Percentiles rank a stretch among this genome's conserved stretches.
Conservation (phyloP, 352 stramenopile species). For the Phytophthora capsici region DNA sequence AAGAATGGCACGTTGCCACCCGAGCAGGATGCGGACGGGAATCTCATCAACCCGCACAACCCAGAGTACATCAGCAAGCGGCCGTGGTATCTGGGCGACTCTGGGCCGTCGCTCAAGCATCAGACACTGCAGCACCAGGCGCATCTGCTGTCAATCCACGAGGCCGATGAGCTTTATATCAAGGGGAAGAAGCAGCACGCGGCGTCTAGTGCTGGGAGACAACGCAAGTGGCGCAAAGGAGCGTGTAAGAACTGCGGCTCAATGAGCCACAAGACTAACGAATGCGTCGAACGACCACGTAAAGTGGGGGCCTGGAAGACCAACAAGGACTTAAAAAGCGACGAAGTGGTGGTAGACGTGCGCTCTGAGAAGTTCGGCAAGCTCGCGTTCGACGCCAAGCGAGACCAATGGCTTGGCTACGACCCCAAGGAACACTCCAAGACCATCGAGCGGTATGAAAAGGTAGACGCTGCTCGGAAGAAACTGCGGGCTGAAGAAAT, state of each 20-base stretch:
- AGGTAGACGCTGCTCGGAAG: constrained; percentile 82
- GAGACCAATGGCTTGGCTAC: constrained; percentile 97
- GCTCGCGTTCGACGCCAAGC: constrained; percentile 97
- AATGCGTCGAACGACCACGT: constrained; percentile 94
- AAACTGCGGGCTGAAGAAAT: constrained; percentile 82
- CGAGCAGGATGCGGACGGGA: constrained; percentile 91
- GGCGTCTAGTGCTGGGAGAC: constrained; percentile 11
- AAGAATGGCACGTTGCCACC: constrained; percentile 89
- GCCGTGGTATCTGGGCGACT: constrained; percentile 98
- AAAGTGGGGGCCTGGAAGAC: constrained; percentile 94
- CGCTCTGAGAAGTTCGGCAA: constrained; percentile 92
- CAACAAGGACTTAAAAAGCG: constrained; percentile 86
- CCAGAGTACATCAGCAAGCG: constrained; percentile 99
- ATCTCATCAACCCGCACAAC: constrained; percentile 99
- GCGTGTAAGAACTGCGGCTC: constrained; percentile 96
- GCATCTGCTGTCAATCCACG: constrained; percentile 90
- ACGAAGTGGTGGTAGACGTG: constrained; percentile 88
- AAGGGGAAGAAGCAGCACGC: constrained; percentile 42
- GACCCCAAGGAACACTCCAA: constrained; percentile 80
- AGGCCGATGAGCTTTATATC: constrained; percentile 85
- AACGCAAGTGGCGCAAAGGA: constrained; percentile 86
- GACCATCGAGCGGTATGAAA: constrained; percentile 83
- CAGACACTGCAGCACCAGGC: constrained; percentile 93
- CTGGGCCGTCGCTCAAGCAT: constrained; percentile 94
- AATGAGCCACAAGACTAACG: constrained; percentile 91